phyloP scores from a whole-genome alignment of 2,329 filamentous ascomycete species.

The Verticillium klebahnii region DNA sequence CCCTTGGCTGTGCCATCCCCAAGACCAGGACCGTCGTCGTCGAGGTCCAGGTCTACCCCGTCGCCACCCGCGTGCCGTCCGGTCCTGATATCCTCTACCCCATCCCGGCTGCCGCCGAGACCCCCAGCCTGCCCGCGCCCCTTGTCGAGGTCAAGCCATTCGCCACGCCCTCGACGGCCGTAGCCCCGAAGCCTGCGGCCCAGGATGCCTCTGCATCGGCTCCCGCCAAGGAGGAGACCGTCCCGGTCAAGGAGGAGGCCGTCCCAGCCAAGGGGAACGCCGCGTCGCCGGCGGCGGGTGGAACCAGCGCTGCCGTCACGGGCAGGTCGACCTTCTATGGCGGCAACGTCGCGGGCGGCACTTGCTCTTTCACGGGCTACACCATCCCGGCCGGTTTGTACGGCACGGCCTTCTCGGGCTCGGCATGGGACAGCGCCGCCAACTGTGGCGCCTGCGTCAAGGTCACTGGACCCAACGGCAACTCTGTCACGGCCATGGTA shows the following conservation, averaged over 20 bases:
- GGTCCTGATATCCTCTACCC: not conserved
- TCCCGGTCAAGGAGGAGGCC: not conserved
- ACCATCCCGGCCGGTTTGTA: slow-evolving; percentile 53
- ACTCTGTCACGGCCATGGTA: slow-evolving; percentile 61
- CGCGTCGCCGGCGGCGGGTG: not conserved
- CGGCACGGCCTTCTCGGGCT: slow-evolving; percentile 57
- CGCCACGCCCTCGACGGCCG: not conserved
- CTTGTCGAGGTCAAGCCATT: not conserved
- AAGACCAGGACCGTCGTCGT: slow-evolving; percentile 3
- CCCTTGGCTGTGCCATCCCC: slow-evolving; percentile 6
- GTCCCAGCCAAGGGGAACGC: not conserved
- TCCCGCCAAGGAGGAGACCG: not conserved
- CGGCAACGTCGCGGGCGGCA: slow-evolving; percentile 53
- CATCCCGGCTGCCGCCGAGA: not conserved
- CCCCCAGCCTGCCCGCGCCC: not conserved
- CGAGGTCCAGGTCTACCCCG: not conserved
- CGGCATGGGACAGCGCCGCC: slow-evolving; percentile 49
- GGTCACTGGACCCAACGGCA: slow-evolving; percentile 53
- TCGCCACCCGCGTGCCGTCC: not conserved
- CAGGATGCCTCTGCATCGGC: not conserved
- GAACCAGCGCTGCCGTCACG: slow-evolving; percentile 3
- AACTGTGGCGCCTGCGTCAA: slow-evolving; percentile 59
- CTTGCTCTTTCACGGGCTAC: slow-evolving; percentile 60
- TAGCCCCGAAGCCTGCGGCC: not conserved
- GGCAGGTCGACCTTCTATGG: slow-evolving; percentile 49